phyloP scores from a whole-genome alignment of 768 basidiomycete species.

The Chiua virens region DNA sequence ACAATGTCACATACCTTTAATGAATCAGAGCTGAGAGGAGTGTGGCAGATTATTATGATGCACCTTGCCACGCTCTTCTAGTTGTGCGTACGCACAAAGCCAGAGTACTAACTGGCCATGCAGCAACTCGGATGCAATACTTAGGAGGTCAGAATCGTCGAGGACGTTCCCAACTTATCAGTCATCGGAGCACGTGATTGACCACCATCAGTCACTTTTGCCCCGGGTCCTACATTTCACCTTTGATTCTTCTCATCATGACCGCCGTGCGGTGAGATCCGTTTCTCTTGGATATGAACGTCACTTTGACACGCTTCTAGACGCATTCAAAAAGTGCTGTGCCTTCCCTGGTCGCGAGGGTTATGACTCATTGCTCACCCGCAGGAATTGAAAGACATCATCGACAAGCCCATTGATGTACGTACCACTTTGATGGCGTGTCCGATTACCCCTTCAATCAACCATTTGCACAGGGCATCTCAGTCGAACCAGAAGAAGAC shows the following conservation, averaged over 20 bases:
- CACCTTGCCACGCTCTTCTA: too few species aligned
- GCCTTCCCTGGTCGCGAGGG: neutral
- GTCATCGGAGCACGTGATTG: too few species aligned
- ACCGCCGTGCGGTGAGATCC: constrained; percentile 38
- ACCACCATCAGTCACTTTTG: neutral
- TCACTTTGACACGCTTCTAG: constrained; percentile 38
- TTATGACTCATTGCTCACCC: constrained; percentile 7
- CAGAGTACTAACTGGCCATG: too few species aligned
- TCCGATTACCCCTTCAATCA: constrained; percentile 9
- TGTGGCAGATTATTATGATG: too few species aligned
- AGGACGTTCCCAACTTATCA: too few species aligned
- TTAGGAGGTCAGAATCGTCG: too few species aligned
- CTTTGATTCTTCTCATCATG: constrained; percentile 26
- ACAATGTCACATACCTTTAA: too few species aligned
- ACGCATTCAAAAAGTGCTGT: constrained; percentile 71
- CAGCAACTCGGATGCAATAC: too few species aligned
- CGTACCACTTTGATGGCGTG: constrained; percentile 18
- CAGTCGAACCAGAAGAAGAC: constrained; percentile 62
- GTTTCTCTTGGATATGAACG: neutral
- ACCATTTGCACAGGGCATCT: constrained; percentile 50
- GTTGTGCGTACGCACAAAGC: too few species aligned
- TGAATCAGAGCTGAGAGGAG: too few species aligned
- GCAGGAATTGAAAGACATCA: constrained; percentile 69
- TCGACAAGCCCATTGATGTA: constrained; percentile 65
- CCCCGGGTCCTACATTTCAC: constrained; percentile 9